Evolutionary conservation across 192 early-diverging fungal species (phyloP), one percentile per base, ranked within the genome.

Genomic region (Rhizophagus clarus): DNA sequence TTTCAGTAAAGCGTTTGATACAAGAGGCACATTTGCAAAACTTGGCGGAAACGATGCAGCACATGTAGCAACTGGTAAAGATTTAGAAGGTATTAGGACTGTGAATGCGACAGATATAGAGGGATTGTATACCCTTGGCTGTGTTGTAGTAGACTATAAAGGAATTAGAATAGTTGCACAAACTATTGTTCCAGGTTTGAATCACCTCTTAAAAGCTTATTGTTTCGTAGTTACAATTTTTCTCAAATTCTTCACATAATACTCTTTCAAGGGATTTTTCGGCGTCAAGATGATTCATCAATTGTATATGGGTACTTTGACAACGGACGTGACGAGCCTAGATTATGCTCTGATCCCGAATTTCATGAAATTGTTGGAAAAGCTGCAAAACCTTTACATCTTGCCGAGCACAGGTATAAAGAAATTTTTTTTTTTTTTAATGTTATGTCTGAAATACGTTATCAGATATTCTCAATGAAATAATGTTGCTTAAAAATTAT

Each of bases 261-360:
- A 45, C 11, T 45, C 51, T 93, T 97, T n/a, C 96, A 96, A 31
- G 77, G 85, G 31, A 93, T 93, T 71, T 91, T 94, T 84, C 86
- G 93, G 66, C 88, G 89, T 61, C 92, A 92, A 77, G 91, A 93
- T 42, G 92, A 92, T 24, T 90, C 88, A 3, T 89, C 93, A 11
- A 91, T 98, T 80, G 89, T 95, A n/a, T 98, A 98, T 81, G 98
- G 97, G 11, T 93, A 91, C 60, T 91, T 96, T 51, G 97, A 99
- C 75, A 91, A 90, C 74, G 96, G 97, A 20, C 62, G 67, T 11
- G 77, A 79, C 26, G 77, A 79, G 24, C 89, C 88, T 51, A 89
- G 88, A 22, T 89, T 99, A 62, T 87, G 88, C 24, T 82, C 90
- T 0, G 91, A 96, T 77, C 71, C 87, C 1, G 90, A 91, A 42